Percentiles rank a stretch among this genome's conserved stretches.
Evolutionary conservation across 495 filamentous ascomycete genomes (phyloP).

Genomic region (Emericellopsis terricola): DNA sequence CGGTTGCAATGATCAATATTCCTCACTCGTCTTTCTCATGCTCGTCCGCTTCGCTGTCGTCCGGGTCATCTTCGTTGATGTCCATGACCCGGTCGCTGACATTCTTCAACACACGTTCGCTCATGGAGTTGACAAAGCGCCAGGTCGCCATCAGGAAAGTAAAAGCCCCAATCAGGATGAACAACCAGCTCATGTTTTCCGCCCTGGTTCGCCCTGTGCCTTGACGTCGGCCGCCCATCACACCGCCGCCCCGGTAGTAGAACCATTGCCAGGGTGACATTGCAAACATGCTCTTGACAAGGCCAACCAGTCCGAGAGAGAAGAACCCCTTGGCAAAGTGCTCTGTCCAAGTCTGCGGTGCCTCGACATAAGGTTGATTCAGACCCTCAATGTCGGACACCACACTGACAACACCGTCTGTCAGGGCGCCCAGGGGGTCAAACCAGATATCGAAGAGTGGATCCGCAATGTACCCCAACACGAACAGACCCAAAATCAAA

Average conservation of each 20-base stretch:
- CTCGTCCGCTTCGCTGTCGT: conserved; percentile 36
- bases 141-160: conserved; percentile 71
- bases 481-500: conserved; percentile 49
- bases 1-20: too few relatives aligned
- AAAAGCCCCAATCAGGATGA: conserved; percentile 60
- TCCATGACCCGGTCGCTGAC: conserved; percentile 67
- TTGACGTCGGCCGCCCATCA: conserved; percentile 25
- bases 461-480: conserved; percentile 81
- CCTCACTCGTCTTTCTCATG: too few relatives aligned
- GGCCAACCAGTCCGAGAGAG: conserved; percentile 68
- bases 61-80: conserved; percentile 57
- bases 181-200: conserved; percentile 53
- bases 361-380: conserved; percentile 19
- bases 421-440: conserved; percentile 40
- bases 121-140: conserved; percentile 58
- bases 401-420: conserved; percentile 18
- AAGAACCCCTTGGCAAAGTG: conserved; percentile 83
- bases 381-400: conserved; percentile 16
- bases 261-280: conserved; percentile 61
- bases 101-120: conserved; percentile 47
- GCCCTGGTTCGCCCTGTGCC: conserved; percentile 54
- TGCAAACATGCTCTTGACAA: conserved; percentile 61
- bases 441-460: conserved; percentile 80
- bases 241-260: conserved; percentile 39
- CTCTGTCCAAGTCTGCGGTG: conserved; percentile 43